These are phyloP conservation scores for Thalassiosira livingstoniorum DNA, from an alignment of 352 stramenopile species.

Conservation along the genomic window DNA sequence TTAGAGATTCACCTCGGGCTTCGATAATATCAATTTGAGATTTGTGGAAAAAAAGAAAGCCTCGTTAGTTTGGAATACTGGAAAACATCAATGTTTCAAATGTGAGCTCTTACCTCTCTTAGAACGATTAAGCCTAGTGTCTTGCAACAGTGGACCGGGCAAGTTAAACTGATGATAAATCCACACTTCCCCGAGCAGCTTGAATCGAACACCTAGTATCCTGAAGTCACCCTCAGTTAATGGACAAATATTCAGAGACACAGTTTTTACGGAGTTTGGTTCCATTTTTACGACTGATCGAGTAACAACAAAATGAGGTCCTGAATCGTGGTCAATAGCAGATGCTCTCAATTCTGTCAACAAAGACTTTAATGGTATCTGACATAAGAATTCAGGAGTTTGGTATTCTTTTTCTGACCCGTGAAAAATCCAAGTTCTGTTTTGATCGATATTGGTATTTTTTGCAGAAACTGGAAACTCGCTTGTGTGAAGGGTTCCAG, in stretches of 20 bases:
- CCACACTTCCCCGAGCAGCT: conserved; percentile 79
- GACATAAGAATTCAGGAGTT: conserved; percentile 70
- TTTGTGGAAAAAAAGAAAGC: no score
- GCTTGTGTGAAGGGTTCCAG: conserved; percentile 66
- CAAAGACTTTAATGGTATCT: conserved; percentile 37
- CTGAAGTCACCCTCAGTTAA: conserved; percentile 76
- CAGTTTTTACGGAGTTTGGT: conserved; percentile 39
- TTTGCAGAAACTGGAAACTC: conserved; percentile 71
- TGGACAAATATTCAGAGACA: conserved; percentile 73
- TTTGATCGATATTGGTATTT: background rate
- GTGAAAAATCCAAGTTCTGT: conserved; percentile 72
- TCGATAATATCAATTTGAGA: background rate
- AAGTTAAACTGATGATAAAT: conserved; percentile 81
- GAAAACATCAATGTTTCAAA: background rate
- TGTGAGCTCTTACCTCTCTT: conserved; percentile 60
- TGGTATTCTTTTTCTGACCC: conserved; percentile 66
- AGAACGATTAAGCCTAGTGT: conserved; percentile 72
- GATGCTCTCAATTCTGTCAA: conserved; percentile 29
- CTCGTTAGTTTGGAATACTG: background rate
- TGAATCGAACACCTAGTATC: conserved; percentile 79
- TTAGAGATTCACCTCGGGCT: conserved; percentile 71
- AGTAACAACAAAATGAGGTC: conserved; percentile 82
- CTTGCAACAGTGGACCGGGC: conserved; percentile 70
- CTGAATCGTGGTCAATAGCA: conserved; percentile 32
- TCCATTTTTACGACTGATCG: conserved; percentile 67